Conservation (phyloP, 75 land plant genomes). For the Larix kaempferi region DNA sequence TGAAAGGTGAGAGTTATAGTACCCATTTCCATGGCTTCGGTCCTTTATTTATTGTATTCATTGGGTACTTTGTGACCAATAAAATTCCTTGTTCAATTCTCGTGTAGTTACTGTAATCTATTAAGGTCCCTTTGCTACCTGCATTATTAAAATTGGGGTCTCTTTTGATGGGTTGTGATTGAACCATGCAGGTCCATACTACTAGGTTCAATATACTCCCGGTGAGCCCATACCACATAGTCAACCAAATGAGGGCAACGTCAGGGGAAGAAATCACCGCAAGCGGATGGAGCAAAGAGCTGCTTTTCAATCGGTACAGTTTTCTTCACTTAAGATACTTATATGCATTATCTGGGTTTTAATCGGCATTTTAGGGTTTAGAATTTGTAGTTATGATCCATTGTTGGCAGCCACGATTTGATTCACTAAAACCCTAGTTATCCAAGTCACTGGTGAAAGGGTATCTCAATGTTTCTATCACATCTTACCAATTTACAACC, state of each 20-base stretch:
- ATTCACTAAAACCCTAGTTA: no score
- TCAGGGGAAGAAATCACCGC: constrained; percentile 54
- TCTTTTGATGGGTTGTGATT: background rate
- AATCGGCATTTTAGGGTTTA: no score
- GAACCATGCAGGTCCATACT: constrained; percentile 57
- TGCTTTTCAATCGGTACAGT: constrained; percentile 48
- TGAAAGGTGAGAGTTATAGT: constrained; percentile 24
- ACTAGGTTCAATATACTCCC: constrained; percentile 51
- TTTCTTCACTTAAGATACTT: no score
- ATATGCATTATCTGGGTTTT: no score
- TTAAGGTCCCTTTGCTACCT: no score
- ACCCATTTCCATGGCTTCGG: background rate
- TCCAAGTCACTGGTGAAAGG: no score
- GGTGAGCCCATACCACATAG: constrained; percentile 51
- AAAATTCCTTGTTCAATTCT: background rate
- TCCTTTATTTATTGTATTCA: no score
- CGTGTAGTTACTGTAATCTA: background rate
- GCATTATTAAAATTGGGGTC: background rate
- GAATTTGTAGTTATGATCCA: no score
- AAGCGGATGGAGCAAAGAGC: constrained; percentile 56
- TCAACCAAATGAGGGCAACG: constrained; percentile 72
- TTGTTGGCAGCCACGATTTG: no score
- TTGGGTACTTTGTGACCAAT: background rate
- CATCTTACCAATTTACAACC: no score
- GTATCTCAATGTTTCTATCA: no score